Evolutionary conservation across 768 basidiomycete genomes (phyloP).

Genomic region (Lentinula sp.): DNA sequence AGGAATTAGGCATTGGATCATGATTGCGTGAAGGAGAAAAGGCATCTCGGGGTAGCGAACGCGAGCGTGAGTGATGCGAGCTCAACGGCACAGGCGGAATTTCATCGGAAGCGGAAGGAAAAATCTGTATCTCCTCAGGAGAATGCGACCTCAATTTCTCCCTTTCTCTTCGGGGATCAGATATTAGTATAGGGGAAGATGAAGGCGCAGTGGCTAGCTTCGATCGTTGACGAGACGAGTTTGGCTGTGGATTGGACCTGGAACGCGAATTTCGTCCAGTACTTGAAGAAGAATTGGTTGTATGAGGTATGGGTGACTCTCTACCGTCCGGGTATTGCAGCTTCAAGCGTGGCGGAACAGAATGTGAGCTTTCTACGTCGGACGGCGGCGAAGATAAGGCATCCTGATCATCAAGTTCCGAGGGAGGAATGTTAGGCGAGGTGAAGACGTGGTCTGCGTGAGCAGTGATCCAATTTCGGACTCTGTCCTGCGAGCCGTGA

Average conservation of each 20-base stretch:
- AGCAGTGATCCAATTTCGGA: conserved; percentile 56
- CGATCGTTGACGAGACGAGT: conserved; percentile 27
- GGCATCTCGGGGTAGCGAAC: conserved; percentile 37
- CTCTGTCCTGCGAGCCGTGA: conserved; percentile 55
- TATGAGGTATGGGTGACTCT: conserved; percentile 58
- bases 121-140: conserved; percentile 60
- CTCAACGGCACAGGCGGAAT: conserved; percentile 26
- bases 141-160: conserved; percentile 21
- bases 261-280: conserved; percentile 20
- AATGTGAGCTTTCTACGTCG: conserved; percentile 42
- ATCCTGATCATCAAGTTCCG: conserved; percentile 31
- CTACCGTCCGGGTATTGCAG: conserved; percentile 62
- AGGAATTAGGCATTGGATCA: conserved; percentile 16
- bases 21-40: conserved; percentile 23
- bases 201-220: conserved; percentile 32
- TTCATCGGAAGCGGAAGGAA: conserved; percentile 42
- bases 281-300: conserved; percentile 21
- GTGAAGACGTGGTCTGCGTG: conserved; percentile 35
- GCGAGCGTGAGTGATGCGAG: conserved; percentile 34
- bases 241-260: conserved; percentile 23
- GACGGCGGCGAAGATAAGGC: conserved; percentile 37
- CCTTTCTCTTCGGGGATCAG: conserved; percentile 19
- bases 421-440: conserved; percentile 57
- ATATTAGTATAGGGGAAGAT: conserved; percentile 19
- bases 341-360: conserved; percentile 67